Percentiles rank a stretch among this genome's conserved stretches.
These are phyloP conservation scores for Arctium minus DNA, from an alignment of 129 eudicot species.

Conservation along the genomic window DNA sequence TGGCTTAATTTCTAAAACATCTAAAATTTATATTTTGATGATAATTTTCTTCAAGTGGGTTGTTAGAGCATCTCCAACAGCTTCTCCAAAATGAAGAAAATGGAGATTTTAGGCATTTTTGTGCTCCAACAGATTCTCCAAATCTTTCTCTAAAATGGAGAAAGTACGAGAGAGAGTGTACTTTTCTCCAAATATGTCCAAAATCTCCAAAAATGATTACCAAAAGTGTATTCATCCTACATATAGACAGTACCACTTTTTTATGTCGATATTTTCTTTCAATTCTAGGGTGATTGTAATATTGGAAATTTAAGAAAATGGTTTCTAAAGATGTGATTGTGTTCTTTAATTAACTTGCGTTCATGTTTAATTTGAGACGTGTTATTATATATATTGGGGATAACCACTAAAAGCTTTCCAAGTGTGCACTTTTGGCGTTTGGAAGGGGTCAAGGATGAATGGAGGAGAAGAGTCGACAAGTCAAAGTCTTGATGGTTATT, in stretches of 20 bases:
- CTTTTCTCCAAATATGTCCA: too few relatives aligned
- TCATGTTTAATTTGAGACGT: neutral
- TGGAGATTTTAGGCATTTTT: too few relatives aligned
- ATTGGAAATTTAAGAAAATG: neutral
- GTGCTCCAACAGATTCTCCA: too few relatives aligned
- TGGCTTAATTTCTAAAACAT: neutral
- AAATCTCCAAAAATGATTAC: too few relatives aligned
- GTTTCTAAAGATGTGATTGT: neutral
- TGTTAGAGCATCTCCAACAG: too few relatives aligned
- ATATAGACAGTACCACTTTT: neutral
- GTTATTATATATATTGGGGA: neutral
- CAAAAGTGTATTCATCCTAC: too few relatives aligned
- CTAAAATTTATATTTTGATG: neutral
- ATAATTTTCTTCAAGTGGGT: neutral
- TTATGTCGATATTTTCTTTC: neutral
- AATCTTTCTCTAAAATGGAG: too few relatives aligned
- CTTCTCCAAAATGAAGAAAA: too few relatives aligned
- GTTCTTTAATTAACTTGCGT: neutral
- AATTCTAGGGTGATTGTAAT: neutral
- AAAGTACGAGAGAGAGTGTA: too few relatives aligned
- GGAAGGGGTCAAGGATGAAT: neutral
- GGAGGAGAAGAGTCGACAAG: neutral
- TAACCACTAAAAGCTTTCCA: neutral
- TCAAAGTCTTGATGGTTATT: neutral
- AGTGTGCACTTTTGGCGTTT: neutral